Conservation (phyloP, 331 rosid species). For the Erythrophleum ivorense region DNA sequence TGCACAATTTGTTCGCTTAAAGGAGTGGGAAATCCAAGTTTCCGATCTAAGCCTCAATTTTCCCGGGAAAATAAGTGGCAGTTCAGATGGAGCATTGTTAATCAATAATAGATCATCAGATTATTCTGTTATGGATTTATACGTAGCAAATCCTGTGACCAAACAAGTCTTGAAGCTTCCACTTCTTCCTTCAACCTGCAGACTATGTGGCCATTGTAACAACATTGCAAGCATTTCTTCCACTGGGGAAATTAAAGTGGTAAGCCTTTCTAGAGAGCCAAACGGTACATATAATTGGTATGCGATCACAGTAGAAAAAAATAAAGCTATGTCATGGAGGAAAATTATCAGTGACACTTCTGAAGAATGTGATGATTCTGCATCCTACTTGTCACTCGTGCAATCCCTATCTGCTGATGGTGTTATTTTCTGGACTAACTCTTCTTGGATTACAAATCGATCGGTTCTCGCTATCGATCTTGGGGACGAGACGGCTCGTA, state of each 20-base stretch:
- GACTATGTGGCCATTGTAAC: constrained; percentile 2
- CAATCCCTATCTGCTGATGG: constrained; percentile 31
- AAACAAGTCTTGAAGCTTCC: constrained; percentile 27
- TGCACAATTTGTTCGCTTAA: neutral
- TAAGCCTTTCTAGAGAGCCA: constrained; percentile 25
- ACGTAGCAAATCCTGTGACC: constrained; percentile 30
- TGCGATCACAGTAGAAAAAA: neutral
- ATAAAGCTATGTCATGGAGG: constrained; percentile 22
- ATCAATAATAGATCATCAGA: neutral
- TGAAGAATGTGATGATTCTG: constrained; percentile 30
- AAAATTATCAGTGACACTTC: neutral
- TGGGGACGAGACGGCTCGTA: neutral
- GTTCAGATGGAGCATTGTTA: constrained; percentile 34
- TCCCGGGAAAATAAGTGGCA: constrained; percentile 31
- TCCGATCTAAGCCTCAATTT: neutral
- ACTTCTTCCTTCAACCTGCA: constrained; percentile 9
- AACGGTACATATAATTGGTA: constrained; percentile 27
- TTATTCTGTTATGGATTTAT: neutral
- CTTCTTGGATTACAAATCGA: constrained; percentile 25
- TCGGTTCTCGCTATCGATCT: constrained; percentile 32
- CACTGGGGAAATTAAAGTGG: constrained; percentile 30
- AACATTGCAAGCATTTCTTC: constrained; percentile 32
- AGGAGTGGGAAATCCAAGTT: neutral
- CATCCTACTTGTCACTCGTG: constrained; percentile 14
- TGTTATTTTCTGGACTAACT: constrained; percentile 26